Base-by-base conservation (phyloP, 2,329 filamentous ascomycete genomes). In the Paecilomyces fulvus region DNA sequence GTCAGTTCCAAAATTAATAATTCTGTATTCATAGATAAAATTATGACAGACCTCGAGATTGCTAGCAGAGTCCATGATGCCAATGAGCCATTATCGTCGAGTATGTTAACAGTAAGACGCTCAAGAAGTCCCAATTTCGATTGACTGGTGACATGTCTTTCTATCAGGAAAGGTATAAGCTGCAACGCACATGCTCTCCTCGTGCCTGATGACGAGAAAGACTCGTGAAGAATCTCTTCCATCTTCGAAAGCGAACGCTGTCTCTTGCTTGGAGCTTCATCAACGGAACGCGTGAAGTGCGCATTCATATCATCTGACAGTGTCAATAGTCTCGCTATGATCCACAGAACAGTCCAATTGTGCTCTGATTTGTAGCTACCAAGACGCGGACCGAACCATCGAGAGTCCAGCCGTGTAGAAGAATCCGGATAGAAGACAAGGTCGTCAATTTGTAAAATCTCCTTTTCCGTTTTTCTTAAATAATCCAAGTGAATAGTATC, bases 61-160 rank as follows among this genome's bases (percentile, higher is more conserved):
- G 86, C 87, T 54, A 96, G 71, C 77, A 95, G 84, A 17, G 90
- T 87, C 94, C 94, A 99, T 0, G 86, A 89, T 7, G 86, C 82
- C 46, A 86, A 76, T 8, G 73, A 71, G 12, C 75, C 73, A 61
- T 87, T 85, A 64, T 95, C 92, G 65, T 94, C 88, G 9, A 82
- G 79, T 49, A 88, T 82, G 54, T 81, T 78, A 10, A 75, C 70
- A 14, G 79, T 73, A 14, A 95, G 73, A 49, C 81, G 79, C 8
- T 79, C 77, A 2, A 94, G 67, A 3, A 87, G 68, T 0, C 79
- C 76, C 4, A 73, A 70, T 25, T 87, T 73, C 10, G 83, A 80
- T 30, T 85, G 80, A 30, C 73, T 62, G 3, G 77, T 70, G 0
- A 82, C 67, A 23, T 75, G 71, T 52, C 72, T 69, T 30, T 74